Percentiles rank a stretch among this genome's conserved stretches.
phyloP scores from a whole-genome alignment of 129 eudicot species.

The Glebionis coronaria region DNA sequence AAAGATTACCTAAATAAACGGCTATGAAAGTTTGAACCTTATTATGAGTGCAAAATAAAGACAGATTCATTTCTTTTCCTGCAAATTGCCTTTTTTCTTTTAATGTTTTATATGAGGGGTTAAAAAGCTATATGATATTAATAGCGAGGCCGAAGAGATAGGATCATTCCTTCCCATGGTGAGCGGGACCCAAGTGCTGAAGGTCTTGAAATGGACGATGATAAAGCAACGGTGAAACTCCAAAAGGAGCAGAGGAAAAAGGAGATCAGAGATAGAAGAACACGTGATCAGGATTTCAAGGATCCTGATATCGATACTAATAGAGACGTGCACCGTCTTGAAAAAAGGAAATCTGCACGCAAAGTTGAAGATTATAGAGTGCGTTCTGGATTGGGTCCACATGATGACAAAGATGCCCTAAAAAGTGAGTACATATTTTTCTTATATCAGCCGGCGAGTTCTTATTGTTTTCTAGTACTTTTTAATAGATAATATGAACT shows the following conservation, averaged over 20 bases:
- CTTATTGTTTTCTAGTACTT: no score
- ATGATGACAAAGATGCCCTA: slow-evolving; percentile 70
- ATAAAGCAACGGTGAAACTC: slow-evolving; percentile 53
- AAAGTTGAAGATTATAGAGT: slow-evolving; percentile 76
- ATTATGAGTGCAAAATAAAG: no score
- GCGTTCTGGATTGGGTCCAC: slow-evolving; percentile 42
- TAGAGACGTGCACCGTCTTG: slow-evolving; percentile 36
- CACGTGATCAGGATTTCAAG: slow-evolving; percentile 66
- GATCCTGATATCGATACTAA: slow-evolving; percentile 52
- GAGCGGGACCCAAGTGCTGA: slow-evolving; percentile 51
- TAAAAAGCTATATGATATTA: slow-evolving; percentile 19
- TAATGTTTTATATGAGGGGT: neutral
- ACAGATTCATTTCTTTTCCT: no score
- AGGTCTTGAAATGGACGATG: slow-evolving; percentile 67
- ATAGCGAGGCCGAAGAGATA: slow-evolving; percentile 63
- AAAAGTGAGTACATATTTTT: slow-evolving; percentile 61
- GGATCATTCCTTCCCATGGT: slow-evolving; percentile 43
- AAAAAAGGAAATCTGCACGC: slow-evolving; percentile 67
- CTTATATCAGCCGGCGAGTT: neutral
- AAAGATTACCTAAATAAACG: no score
- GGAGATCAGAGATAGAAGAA: slow-evolving; percentile 63
- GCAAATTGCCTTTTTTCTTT: neutral
- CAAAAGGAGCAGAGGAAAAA: slow-evolving; percentile 71
- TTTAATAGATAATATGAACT: neutral
- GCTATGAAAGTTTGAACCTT: no score